Evolutionary conservation across 2,329 filamentous ascomycete species (phyloP), one percentile per base, ranked within the genome.

Genomic region (Penicillium brevicompactum): DNA sequence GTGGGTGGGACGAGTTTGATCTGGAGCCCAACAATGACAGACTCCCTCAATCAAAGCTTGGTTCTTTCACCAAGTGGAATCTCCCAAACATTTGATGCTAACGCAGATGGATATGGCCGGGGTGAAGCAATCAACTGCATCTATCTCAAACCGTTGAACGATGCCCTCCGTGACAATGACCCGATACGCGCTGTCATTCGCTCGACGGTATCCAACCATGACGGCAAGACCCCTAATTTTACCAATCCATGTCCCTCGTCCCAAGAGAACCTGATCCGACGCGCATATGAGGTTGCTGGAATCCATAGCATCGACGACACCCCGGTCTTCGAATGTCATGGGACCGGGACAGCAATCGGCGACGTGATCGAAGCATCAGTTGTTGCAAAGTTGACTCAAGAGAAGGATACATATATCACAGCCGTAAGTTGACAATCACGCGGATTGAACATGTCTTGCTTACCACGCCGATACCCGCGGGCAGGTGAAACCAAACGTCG

Each of bases 71-170:
- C 71, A 0, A 74, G 70, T 11, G 80, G 81, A 0, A 64, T 71
- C 8, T 83, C 80, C 53, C 78, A 78, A 41, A 71, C 78, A 2
- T 81, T 80, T 49, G 77, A 80, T 48, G 70, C 71, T 4, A 51
- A 65, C 2, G 81, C 80, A 0, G 76, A 82, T 62, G 81, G 81
- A 0, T 84, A 82, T 59, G 81, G 76, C 41, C 74, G 81, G 11
- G 79, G 70, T 1, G 81, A 84, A 50, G 81, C 73, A 4, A 69
- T 75, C n/a, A 79, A 71, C 0, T 67, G 75, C 14, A 63, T 84
- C 2, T 70, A 80, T 9, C 57, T 84, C 16, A 83, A 83, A 61
- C 63, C 66, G 4, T 59, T 83, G 1, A 65, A 70, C 1, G 68
- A 77, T 44, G 82, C 82, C 1, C 44, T 80, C 9, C 70, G 70